Evolutionary conservation across 2,329 filamentous ascomycete genomes (phyloP).

Genomic region (Diplodia corticola): DNA sequence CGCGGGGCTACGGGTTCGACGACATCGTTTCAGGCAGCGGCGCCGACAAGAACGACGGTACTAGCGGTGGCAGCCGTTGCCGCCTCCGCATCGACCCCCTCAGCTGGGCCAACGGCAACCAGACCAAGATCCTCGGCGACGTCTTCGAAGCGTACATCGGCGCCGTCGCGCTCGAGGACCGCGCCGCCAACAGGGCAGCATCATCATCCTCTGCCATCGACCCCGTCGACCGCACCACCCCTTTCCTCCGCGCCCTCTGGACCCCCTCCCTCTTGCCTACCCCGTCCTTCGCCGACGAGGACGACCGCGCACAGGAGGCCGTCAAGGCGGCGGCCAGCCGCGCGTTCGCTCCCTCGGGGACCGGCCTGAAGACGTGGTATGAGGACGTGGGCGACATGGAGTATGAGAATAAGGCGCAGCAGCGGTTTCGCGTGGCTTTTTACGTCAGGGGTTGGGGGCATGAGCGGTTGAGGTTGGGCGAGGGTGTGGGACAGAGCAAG

Average conservation of each 20-base stretch:
- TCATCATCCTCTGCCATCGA: background rate
- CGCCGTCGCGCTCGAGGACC: constrained; percentile 57
- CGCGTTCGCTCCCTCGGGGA: constrained; percentile 28
- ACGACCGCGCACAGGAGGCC: background rate
- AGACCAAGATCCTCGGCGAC: constrained; percentile 75
- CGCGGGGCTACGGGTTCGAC: constrained; percentile 69
- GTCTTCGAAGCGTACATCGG: constrained; percentile 91
- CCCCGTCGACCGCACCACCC: constrained; percentile 47
- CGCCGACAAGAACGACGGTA: background rate
- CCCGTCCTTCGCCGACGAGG: background rate
- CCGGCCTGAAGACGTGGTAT: constrained; percentile 9
- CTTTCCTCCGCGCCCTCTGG: constrained; percentile 79
- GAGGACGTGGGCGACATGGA: background rate
- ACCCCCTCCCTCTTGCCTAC: constrained; percentile 55
- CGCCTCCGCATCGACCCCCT: constrained; percentile 34
- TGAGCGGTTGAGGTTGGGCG: constrained; percentile 60
- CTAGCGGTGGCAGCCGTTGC: no score
- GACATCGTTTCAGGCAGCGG: constrained; percentile 40
- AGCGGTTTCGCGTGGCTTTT: constrained; percentile 63
- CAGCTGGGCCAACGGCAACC: constrained; percentile 26
- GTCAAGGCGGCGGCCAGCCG: constrained; percentile 22
- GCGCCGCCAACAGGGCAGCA: constrained; percentile 37
- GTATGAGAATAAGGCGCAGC: constrained; percentile 46
- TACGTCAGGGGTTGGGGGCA: constrained; percentile 71
- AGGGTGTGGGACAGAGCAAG: constrained; percentile 65